These are phyloP conservation scores for Apiospora sp. DNA, from an alignment of 2,329 filamentous ascomycete genomes.

Conservation along the genomic window DNA sequence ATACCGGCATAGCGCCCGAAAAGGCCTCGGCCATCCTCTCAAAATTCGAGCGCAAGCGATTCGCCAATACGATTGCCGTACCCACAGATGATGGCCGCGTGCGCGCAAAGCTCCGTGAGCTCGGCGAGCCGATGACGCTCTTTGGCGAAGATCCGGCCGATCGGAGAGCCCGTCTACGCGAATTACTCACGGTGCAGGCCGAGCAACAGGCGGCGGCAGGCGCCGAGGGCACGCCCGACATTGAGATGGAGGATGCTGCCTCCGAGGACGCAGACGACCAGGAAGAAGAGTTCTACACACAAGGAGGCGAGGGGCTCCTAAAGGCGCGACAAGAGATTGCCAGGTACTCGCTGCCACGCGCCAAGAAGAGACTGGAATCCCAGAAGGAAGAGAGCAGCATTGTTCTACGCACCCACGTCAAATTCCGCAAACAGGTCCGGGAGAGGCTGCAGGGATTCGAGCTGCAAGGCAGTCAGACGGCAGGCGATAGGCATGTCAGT, in stretches of 20 bases:
- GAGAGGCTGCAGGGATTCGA: slow-evolving; percentile 84
- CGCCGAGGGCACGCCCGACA: slow-evolving; percentile 64
- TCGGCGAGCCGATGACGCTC: slow-evolving; percentile 92
- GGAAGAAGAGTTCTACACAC: slow-evolving; percentile 95
- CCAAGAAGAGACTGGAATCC: slow-evolving; percentile 77
- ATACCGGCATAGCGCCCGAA: slow-evolving; percentile 75
- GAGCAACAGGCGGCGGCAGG: slow-evolving; percentile 64
- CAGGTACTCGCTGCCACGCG: slow-evolving; percentile 81
- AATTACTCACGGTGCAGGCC: slow-evolving; percentile 77
- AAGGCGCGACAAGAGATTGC: slow-evolving; percentile 82
- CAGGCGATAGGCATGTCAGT: slow-evolving; percentile 88
- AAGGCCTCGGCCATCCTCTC: slow-evolving; percentile 85
- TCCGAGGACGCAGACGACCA: slow-evolving; percentile 74
- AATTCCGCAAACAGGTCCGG: slow-evolving; percentile 89
- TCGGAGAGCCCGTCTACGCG: slow-evolving; percentile 84
- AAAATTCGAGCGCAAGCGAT: slow-evolving; percentile 90
- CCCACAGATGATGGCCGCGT: slow-evolving; percentile 94
- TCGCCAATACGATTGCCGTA: slow-evolving; percentile 87
- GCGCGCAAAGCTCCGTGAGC: slow-evolving; percentile 78
- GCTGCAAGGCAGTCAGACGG: slow-evolving; percentile 91
- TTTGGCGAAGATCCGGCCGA: slow-evolving; percentile 92
- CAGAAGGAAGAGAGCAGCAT: slow-evolving; percentile 86
- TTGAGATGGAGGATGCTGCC: slow-evolving; percentile 65
- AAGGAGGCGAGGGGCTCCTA: slow-evolving; percentile 77
- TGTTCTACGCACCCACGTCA: slow-evolving; percentile 87